A percentile compares a stretch with the other conserved stretches of the same genome.
phyloP scores from a whole-genome alignment of 208 protist species.

The Acanthamoeba triangularis region DNA sequence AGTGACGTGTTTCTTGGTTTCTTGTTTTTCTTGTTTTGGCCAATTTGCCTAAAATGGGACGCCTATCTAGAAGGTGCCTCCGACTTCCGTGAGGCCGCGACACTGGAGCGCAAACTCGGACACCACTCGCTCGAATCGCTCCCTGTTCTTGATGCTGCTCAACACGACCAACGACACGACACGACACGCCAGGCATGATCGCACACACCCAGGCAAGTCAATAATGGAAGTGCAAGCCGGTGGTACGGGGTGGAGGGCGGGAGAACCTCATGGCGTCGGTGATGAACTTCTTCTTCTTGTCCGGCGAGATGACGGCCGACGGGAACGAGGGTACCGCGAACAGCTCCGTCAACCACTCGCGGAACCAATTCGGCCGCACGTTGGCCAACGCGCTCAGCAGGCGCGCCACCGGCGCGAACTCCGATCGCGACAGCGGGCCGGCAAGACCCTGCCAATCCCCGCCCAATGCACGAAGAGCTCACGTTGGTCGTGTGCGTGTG shows the following conservation, averaged over 20 bases:
- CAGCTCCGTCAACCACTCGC: not conserved
- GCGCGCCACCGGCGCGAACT: not conserved
- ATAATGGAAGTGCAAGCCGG: not conserved
- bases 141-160: slow-evolving; percentile 13
- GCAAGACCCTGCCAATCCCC: not conserved
- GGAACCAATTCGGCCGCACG: not conserved
- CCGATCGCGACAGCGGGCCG: not conserved
- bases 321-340: slow-evolving; percentile 15
- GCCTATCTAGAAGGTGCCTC: slow-evolving; percentile 40
- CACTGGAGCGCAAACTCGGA: slow-evolving; percentile 46
- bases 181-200: not conserved
- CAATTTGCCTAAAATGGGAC: no score
- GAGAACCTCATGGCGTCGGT: not conserved
- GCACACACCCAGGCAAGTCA: no score
- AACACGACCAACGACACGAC: not conserved
- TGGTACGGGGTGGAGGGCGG: not conserved
- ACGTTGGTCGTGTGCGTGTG: not conserved
- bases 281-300: slow-evolving; percentile 42
- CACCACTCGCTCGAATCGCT: slow-evolving; percentile 19
- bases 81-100: not conserved
- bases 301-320: not conserved
- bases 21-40: no score
- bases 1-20: no score
- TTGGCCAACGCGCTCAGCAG: slow-evolving; percentile 15
- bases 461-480: no score